These are phyloP conservation scores for Chaetomium fimeti DNA, from an alignment of 495 filamentous ascomycete genomes.

Conservation along the genomic window DNA sequence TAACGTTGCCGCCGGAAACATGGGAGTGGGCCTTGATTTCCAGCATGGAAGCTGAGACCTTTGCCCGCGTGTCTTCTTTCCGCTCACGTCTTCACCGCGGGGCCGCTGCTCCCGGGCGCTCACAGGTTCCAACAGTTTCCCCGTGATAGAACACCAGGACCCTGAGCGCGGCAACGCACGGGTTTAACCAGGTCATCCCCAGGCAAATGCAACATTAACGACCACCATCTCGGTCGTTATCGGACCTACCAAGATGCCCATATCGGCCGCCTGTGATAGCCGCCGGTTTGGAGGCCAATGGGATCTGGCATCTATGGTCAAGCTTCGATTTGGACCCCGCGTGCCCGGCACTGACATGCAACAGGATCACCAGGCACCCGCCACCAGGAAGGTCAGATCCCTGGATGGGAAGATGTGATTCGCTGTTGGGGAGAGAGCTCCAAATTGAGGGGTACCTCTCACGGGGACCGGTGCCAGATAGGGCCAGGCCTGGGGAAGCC, in stretches of 20 bases:
- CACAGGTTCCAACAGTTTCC: background rate
- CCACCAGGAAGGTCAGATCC: constrained; percentile 15
- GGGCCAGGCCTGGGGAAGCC: background rate
- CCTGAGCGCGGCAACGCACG: background rate
- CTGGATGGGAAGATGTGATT: constrained; percentile 1
- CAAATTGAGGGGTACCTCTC: background rate
- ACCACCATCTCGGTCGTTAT: constrained; percentile 16
- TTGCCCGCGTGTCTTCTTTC: constrained; percentile 6
- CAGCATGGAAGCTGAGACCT: background rate
- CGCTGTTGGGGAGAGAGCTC: constrained; percentile 1
- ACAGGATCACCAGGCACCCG: constrained; percentile 12
- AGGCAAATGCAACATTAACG: background rate
- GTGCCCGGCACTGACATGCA: constrained; percentile 9
- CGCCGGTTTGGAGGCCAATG: background rate
- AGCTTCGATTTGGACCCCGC: background rate
- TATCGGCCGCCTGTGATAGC: background rate
- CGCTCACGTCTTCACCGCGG: background rate
- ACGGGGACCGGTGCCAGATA: background rate
- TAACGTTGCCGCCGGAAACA: constrained; percentile 10
- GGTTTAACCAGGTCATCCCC: background rate
- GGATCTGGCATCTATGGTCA: background rate
- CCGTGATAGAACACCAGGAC: background rate
- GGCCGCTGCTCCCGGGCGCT: background rate
- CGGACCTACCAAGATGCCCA: background rate
- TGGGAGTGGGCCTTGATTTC: constrained; percentile 1